Conservation (phyloP, 441 rosid species). For the Eutrema salsugineum region DNA sequence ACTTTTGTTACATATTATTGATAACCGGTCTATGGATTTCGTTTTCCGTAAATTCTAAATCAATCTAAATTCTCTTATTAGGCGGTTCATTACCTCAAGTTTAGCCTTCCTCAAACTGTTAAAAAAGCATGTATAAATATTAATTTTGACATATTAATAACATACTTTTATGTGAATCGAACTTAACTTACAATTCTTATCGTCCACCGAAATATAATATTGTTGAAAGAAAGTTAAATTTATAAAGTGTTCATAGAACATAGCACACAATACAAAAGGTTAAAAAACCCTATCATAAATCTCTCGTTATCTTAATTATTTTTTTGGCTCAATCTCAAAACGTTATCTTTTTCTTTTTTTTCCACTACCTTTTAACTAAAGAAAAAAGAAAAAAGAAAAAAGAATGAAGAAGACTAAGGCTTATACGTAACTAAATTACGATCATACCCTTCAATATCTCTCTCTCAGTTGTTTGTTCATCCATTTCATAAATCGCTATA, state of each 20-base stretch:
- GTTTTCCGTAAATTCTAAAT: too few species aligned
- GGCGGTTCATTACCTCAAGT: too few species aligned
- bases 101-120: too few species aligned
- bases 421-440: constrained; percentile 32
- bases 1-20: too few species aligned
- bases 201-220: not conserved
- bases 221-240: not conserved
- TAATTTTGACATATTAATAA: not conserved
- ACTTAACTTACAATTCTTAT: not conserved
- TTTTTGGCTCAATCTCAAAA: not conserved
- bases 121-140: too few species aligned
- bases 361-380: not conserved
- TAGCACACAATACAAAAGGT: not conserved
- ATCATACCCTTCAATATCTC: constrained; percentile 14
- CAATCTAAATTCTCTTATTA: too few species aligned
- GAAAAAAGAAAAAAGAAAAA: not conserved
- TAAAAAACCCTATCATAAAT: not conserved
- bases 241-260: not conserved
- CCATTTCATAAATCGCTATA: constrained; percentile 19
- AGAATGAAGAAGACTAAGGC: not conserved
- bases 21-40: too few species aligned
- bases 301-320: not conserved
- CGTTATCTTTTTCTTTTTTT: not conserved
- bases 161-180: not conserved
- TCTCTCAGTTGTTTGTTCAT: not conserved